phyloP scores from a whole-genome alignment of 1,284 basidiomycete species.

The Sporisorium graminicola region DNA sequence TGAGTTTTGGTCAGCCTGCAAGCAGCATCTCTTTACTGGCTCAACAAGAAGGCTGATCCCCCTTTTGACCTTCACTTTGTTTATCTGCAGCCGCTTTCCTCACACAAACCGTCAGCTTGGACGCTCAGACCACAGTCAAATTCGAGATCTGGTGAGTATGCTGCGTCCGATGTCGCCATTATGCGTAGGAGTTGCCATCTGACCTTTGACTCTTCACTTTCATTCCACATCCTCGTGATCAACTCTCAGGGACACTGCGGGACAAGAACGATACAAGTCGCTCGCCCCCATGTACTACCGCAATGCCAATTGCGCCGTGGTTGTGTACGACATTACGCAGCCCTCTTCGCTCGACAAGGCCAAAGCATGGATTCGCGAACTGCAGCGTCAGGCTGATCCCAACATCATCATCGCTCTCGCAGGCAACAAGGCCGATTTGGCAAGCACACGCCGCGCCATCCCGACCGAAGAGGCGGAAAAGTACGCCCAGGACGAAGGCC shows the following conservation, averaged over 20 bases:
- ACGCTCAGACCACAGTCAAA: constrained; percentile 90
- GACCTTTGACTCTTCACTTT: constrained; percentile 1
- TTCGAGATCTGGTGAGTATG: constrained; percentile 84
- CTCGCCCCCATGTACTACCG: constrained; percentile 70
- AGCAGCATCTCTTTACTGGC: neutral
- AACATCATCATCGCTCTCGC: constrained; percentile 86
- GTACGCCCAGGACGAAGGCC: constrained; percentile 92
- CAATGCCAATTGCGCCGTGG: constrained; percentile 68
- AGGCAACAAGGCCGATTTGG: constrained; percentile 92
- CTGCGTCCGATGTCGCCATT: constrained; percentile 71
- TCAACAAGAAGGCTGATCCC: neutral
- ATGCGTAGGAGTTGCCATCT: neutral
- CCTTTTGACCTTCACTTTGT: neutral
- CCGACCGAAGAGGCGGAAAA: constrained; percentile 77
- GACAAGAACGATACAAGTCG: constrained; percentile 83
- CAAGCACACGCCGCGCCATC: constrained; percentile 72
- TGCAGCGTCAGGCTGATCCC: constrained; percentile 96
- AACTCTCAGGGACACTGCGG: constrained; percentile 76
- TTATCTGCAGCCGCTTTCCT: constrained; percentile 80
- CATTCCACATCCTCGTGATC: neutral
- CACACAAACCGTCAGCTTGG: constrained; percentile 91
- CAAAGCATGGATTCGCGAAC: constrained; percentile 93
- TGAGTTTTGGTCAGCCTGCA: constrained; percentile 13
- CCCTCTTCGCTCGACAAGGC: constrained; percentile 87
- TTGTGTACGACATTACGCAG: constrained; percentile 68